Conservation (phyloP, 1,139 yeast genomes). For the Pichiaceae sp. region DNA sequence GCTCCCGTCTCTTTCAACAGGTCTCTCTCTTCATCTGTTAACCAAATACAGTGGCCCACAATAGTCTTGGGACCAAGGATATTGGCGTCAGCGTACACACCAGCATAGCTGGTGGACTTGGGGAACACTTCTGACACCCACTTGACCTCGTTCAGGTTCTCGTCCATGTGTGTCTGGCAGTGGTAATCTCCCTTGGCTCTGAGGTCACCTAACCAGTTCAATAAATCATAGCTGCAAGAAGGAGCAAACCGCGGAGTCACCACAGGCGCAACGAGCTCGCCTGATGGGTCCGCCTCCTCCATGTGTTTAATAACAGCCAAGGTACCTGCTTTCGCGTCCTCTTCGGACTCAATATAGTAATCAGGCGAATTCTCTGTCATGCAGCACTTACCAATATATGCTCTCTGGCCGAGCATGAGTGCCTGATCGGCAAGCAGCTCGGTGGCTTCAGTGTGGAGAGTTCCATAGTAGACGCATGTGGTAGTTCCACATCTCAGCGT, state of each 20-base stretch:
- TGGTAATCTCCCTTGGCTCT: conserved; percentile 46
- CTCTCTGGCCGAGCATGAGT: conserved; percentile 66
- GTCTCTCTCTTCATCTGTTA: conserved; percentile 54
- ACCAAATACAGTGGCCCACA: conserved; percentile 84
- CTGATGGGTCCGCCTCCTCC: conserved; percentile 38
- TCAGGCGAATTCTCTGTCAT: conserved; percentile 73
- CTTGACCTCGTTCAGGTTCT: conserved; percentile 64
- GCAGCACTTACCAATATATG: conserved; percentile 90
- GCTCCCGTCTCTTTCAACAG: conserved; percentile 45
- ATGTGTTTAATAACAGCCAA: conserved; percentile 51
- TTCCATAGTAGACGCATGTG: conserved; percentile 85
- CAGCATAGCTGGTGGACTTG: conserved; percentile 57
- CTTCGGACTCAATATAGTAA: conserved; percentile 54
- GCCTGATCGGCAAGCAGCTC: conserved; percentile 70
- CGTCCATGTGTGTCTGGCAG: conserved; percentile 86
- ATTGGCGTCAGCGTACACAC: conserved; percentile 61
- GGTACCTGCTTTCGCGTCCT: conserved; percentile 52
- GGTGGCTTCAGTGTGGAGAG: conserved; percentile 72
- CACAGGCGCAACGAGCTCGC: conserved; percentile 51
- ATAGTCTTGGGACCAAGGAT: conserved; percentile 61
- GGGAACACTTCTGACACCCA: conserved; percentile 77
- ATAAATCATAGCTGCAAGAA: conserved; percentile 58
- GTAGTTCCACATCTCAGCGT: conserved; percentile 82
- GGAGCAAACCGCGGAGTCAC: conserved; percentile 95
- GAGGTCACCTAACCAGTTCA: conserved; percentile 56